These are phyloP conservation scores for Berberis vulgaris DNA, from an alignment of 164 flowering plant genomes.

Conservation along the genomic window DNA sequence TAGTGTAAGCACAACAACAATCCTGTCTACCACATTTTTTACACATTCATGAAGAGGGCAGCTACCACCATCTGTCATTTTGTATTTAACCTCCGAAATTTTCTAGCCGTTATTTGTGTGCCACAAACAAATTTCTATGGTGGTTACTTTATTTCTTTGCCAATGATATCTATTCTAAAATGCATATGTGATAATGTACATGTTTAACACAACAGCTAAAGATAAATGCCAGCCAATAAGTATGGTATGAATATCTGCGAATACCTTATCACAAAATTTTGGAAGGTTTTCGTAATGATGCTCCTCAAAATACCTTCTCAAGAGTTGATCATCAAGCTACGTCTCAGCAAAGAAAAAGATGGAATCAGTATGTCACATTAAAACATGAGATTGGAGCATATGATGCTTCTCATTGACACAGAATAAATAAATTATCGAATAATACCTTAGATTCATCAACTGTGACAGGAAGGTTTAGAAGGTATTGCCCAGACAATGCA, in stretches of 20 bases:
- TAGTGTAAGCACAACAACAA: no score
- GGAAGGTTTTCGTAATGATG: constrained; percentile 68
- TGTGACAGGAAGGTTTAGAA: constrained; percentile 79
- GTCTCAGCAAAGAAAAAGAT: constrained; percentile 14
- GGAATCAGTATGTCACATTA: background rate
- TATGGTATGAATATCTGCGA: background rate
- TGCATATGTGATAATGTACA: no score
- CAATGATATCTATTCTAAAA: no score
- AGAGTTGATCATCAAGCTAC: constrained; percentile 80
- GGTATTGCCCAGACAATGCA: constrained; percentile 90
- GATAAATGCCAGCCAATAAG: background rate
- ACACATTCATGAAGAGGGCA: no score
- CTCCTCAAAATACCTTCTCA: constrained; percentile 56
- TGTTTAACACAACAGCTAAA: background rate
- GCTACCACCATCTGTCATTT: no score
- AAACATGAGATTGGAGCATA: constrained; percentile 2
- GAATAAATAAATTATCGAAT: background rate
- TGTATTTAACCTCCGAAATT: no score
- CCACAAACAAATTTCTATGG: no score
- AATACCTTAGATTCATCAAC: constrained; percentile 89
- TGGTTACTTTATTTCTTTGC: no score
- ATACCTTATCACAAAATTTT: constrained; percentile 87
- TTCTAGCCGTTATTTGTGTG: no score
- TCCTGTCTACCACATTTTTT: no score
- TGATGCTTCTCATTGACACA: background rate